Percentiles rank a stretch among this genome's conserved stretches.
Conservation (phyloP, 495 filamentous ascomycete species). For the Daldinia grandis region DNA sequence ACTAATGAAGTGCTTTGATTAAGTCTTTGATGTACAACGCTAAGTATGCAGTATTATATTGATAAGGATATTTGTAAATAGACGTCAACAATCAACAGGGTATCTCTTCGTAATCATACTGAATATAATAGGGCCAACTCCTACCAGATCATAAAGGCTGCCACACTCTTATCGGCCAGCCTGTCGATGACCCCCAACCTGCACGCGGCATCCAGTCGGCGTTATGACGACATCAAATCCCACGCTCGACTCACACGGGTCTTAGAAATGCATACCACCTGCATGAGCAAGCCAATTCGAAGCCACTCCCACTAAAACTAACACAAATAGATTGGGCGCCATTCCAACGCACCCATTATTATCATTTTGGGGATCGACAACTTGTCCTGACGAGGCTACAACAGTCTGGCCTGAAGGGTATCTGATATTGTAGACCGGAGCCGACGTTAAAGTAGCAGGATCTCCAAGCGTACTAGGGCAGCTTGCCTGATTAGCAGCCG, state of each 20-base stretch:
- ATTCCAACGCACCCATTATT: slow-evolving; percentile 4
- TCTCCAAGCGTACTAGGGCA: slow-evolving; percentile 52
- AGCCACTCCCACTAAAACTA: slow-evolving; percentile 18
- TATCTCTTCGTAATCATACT: slow-evolving; percentile 35
- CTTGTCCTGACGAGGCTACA: slow-evolving; percentile 48
- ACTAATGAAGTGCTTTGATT: not conserved
- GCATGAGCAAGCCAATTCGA: slow-evolving; percentile 8
- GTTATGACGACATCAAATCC: not conserved
- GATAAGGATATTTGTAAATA: not conserved
- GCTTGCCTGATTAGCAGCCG: slow-evolving; percentile 53
- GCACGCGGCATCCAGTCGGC: not conserved
- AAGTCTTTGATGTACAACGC: no score
- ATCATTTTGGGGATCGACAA: slow-evolving; percentile 39
- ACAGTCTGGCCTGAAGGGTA: slow-evolving; percentile 55
- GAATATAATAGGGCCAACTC: slow-evolving; percentile 1
- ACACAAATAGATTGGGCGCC: slow-evolving; percentile 8
- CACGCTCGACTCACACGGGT: slow-evolving; percentile 1
- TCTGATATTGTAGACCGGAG: slow-evolving; percentile 58
- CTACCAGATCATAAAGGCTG: not conserved
- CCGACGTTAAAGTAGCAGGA: slow-evolving; percentile 43
- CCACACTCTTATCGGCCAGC: not conserved
- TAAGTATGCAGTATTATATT: no score
- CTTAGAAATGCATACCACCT: not conserved
- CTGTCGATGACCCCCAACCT: not conserved
- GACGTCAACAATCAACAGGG: slow-evolving; percentile 25